A percentile compares a stretch with the other conserved stretches of the same genome.
Evolutionary conservation across 345 rosid species (phyloP).

Genomic region (Rhodomyrtus tomentosa): DNA sequence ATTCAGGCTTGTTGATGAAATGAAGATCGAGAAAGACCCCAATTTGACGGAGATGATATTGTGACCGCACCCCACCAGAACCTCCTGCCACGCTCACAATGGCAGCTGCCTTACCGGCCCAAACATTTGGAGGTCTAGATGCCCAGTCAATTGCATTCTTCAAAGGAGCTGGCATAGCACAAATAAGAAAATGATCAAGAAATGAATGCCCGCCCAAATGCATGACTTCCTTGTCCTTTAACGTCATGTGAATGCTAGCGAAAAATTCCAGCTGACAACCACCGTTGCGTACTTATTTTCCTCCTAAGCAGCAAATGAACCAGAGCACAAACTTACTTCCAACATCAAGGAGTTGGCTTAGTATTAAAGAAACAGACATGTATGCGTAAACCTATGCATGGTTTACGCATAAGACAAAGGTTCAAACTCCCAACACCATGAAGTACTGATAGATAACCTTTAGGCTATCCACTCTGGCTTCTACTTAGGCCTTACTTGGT

Average conservation of each 20-base stretch:
- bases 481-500: neutral
- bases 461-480: neutral
- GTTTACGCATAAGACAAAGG: neutral
- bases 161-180: constrained; percentile 30
- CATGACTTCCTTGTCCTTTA: neutral
- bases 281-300: neutral
- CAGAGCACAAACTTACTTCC: neutral
- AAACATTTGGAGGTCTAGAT: constrained; percentile 58
- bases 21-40: constrained; percentile 76
- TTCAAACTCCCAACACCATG: neutral
- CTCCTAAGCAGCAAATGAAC: neutral
- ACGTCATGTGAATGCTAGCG: neutral
- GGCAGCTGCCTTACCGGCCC: constrained; percentile 80
- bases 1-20: constrained; percentile 80
- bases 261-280: neutral
- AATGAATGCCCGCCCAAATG: neutral
- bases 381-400: neutral
- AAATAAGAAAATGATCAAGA: neutral
- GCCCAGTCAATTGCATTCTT: constrained; percentile 90
- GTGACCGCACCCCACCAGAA: constrained; percentile 48
- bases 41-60: constrained; percentile 72
- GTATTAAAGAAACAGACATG: neutral
- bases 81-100: constrained; percentile 43
- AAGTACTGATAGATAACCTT: neutral
- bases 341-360: neutral